phyloP scores from a whole-genome alignment of 2,329 filamentous ascomycete genomes.

The Amesomyces nigricolor region DNA sequence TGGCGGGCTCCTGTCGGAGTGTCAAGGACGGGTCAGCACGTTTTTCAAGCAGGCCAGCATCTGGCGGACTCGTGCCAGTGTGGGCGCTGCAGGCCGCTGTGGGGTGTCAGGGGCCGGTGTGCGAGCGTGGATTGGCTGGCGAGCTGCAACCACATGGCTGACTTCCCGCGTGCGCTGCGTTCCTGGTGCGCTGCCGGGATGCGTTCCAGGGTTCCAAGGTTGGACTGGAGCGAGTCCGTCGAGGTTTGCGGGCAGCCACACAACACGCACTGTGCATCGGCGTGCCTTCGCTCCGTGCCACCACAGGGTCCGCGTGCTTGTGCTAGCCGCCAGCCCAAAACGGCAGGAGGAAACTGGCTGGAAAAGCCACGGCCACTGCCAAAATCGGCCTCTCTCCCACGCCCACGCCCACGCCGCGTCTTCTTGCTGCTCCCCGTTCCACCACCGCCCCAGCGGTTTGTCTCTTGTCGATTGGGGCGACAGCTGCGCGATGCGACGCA shows the following conservation, averaged over 20 bases:
- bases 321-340: conserved; percentile 17
- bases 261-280: background rate
- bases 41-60: conserved; percentile 25
- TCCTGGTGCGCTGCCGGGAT: conserved; percentile 1
- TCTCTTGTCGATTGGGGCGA: background rate
- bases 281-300: background rate
- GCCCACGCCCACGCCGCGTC: too few relatives aligned
- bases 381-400: too few relatives aligned
- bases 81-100: conserved; percentile 7
- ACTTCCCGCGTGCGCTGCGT: conserved; percentile 7
- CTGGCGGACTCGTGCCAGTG: conserved; percentile 16
- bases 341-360: conserved; percentile 15
- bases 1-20: conserved; percentile 1
- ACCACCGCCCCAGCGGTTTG: background rate
- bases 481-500: background rate
- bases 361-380: background rate
- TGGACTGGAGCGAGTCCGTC: background rate
- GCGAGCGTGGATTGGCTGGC: background rate
- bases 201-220: background rate
- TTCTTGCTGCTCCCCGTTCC: background rate
- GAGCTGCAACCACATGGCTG: conserved; percentile 12
- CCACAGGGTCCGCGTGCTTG: background rate
- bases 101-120: conserved; percentile 10
- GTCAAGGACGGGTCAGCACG: conserved; percentile 26
- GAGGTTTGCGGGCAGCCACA: background rate